Evolutionary conservation across 306 rosid genomes (phyloP), one percentile per base, ranked within the genome.

Genomic region (Carpinus viminea): DNA sequence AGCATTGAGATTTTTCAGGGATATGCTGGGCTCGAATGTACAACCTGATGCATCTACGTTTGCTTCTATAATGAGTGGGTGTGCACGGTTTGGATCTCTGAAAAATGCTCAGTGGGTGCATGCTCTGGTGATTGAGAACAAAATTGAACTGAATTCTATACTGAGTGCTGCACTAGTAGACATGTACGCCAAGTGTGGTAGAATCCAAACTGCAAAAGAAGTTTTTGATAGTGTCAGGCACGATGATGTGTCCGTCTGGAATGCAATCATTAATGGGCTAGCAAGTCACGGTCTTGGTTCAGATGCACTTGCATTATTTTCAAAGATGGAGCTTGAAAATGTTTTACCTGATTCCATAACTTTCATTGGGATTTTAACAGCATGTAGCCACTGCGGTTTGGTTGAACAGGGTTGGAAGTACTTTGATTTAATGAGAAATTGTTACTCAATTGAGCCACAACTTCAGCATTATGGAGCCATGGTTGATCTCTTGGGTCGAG

Each of bases 401-500:
- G 86, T 88, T 78, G 83, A 88, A 73, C 77, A 88, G 53, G 97
- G 97, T 70, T 89, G 80, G 16, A 59, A 34, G 82, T 81, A 79
- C 81, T 91, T 91, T 61, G 83, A 71, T 75, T 73, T 83, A 84
- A 91, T 91, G 97, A 88, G 55, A 70, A 74, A 72, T 20, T 76
- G 36, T 28, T 89, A 85, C 80, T 85, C 74, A 2, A 88, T 91
- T 84, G 77, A 31, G 86, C 92, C 97, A 0, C 85, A 85, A 26
- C 86, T 91, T 16, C 89, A 91, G 84, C 97, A 91, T 81, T 89
- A 86, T 61, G 94, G 97, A 21, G 84, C 88, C 78, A 86, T 91
- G 92, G 91, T 88, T 80, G 97, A 91, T 85, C 89, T 91, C 66
- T 82, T 88, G 70, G 88, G 94, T 60, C 81, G 94, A 69, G 89